phyloP scores from a whole-genome alignment of 2,329 filamentous ascomycete genomes.

The Fusarium circinatum region DNA sequence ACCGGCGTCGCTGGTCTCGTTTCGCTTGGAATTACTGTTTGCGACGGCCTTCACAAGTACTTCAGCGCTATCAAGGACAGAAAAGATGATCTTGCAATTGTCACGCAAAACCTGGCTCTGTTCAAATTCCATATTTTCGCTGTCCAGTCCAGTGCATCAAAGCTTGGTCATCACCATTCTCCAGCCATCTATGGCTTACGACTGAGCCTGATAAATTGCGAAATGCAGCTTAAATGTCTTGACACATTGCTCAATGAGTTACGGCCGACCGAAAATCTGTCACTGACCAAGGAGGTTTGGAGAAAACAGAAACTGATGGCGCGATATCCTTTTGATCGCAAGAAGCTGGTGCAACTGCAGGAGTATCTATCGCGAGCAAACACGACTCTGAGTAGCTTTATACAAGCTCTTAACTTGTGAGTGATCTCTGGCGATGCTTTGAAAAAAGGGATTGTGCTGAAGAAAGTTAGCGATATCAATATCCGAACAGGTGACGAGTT shows the following conservation, averaged over 20 bases:
- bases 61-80: neutral
- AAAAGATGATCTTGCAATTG: neutral
- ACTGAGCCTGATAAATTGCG: accelerated
- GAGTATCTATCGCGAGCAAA: neutral
- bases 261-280: accelerated
- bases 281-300: accelerated
- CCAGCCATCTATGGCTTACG: neutral
- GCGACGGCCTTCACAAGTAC: neutral
- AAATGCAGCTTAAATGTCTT: neutral
- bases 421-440: too few relatives aligned
- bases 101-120: accelerated
- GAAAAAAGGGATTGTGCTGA: accelerated
- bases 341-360: neutral
- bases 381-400: accelerated
- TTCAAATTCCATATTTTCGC: neutral
- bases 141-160: accelerated
- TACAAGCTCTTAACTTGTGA: neutral
- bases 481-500: accelerated
- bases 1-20: conserved; percentile 8
- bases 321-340: neutral
- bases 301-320: accelerated
- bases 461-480: accelerated
- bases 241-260: accelerated
- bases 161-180: neutral
- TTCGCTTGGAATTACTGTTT: neutral